A percentile compares a stretch with the other conserved stretches of the same genome.
phyloP scores from a whole-genome alignment of 352 stramenopile genomes.

The Globisporangium alternatum region DNA sequence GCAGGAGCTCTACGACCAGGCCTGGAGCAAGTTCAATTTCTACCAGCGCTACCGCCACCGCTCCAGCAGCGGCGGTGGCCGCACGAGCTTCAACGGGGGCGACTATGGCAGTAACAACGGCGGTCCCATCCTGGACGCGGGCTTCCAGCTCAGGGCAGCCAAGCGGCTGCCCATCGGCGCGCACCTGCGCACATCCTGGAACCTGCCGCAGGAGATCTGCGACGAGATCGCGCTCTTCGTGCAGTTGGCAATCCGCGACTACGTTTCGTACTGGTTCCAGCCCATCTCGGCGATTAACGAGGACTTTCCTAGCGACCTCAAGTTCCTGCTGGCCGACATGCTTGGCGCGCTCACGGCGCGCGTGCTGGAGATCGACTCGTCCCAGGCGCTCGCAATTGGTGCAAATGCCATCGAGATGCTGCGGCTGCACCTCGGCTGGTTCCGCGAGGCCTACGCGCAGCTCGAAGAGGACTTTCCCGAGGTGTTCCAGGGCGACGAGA shows the following conservation, averaged over 20 bases:
- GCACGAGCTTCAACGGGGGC: constrained; percentile 10
- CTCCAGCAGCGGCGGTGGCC: constrained; percentile 15
- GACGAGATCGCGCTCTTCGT: constrained; percentile 61
- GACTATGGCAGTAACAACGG: not conserved
- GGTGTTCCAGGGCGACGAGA: constrained; percentile 53
- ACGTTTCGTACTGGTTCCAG: constrained; percentile 67
- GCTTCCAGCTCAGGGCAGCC: constrained; percentile 50
- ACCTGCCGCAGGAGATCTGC: constrained; percentile 49
- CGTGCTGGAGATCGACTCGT: constrained; percentile 66
- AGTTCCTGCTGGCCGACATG: constrained; percentile 62
- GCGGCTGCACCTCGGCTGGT: constrained; percentile 74
- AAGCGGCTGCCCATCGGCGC: constrained; percentile 62
- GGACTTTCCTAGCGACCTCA: constrained; percentile 63
- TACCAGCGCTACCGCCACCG: constrained; percentile 47
- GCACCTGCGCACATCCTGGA: constrained; percentile 59
- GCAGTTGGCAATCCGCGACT: constrained; percentile 48
- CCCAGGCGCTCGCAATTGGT: constrained; percentile 57
- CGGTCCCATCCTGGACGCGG: constrained; percentile 23
- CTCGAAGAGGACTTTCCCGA: constrained; percentile 55
- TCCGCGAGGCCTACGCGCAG: constrained; percentile 70
- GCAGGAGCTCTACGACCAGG: constrained; percentile 57
- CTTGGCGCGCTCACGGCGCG: constrained; percentile 52
- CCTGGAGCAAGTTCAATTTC: constrained; percentile 46
- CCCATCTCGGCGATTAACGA: constrained; percentile 53
- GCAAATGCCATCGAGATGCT: constrained; percentile 64